phyloP scores from a whole-genome alignment of 73 alveolate genomes.

The Stentor coeruleus region DNA sequence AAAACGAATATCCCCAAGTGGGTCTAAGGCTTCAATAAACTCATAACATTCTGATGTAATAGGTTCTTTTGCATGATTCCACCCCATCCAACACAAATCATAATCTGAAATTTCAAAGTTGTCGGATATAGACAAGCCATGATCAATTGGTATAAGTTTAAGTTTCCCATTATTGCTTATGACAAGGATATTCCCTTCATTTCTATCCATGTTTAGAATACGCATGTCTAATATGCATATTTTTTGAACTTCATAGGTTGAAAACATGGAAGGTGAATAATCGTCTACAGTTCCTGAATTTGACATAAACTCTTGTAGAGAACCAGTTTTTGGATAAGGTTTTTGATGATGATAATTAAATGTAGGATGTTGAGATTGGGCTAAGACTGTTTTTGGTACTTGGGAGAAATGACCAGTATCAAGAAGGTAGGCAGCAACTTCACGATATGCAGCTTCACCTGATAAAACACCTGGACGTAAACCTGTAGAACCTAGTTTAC shows the following conservation, averaged over 20 bases:
- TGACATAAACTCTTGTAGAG: constrained; percentile 78
- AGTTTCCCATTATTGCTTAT: constrained; percentile 33
- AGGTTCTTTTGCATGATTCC: constrained; percentile 83
- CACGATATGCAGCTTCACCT: constrained; percentile 96
- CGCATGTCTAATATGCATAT: constrained; percentile 94
- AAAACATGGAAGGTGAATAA: constrained; percentile 76
- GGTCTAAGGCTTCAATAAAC: constrained; percentile 75
- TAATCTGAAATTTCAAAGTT: constrained; percentile 81
- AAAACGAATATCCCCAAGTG: constrained; percentile 70
- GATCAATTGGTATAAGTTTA: constrained; percentile 93
- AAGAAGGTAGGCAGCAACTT: constrained; percentile 93
- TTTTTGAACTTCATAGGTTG: constrained; percentile 86
- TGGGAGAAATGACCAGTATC: constrained; percentile 73
- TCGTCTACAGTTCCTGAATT: constrained; percentile 85
- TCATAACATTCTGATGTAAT: constrained; percentile 64
- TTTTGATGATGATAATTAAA: constrained; percentile 43
- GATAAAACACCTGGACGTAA: constrained; percentile 89
- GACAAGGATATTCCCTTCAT: constrained; percentile 88
- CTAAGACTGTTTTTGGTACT: constrained; percentile 96
- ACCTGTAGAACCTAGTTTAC: constrained; percentile 71
- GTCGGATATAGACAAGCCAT: constrained; percentile 92
- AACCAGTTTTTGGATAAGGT: constrained; percentile 66
- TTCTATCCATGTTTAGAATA: constrained; percentile 91
- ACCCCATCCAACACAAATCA: constrained; percentile 94
- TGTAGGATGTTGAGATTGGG: constrained; percentile 86